phyloP scores from a whole-genome alignment of 495 filamentous ascomycete genomes.

The Aspergillus leporis region DNA sequence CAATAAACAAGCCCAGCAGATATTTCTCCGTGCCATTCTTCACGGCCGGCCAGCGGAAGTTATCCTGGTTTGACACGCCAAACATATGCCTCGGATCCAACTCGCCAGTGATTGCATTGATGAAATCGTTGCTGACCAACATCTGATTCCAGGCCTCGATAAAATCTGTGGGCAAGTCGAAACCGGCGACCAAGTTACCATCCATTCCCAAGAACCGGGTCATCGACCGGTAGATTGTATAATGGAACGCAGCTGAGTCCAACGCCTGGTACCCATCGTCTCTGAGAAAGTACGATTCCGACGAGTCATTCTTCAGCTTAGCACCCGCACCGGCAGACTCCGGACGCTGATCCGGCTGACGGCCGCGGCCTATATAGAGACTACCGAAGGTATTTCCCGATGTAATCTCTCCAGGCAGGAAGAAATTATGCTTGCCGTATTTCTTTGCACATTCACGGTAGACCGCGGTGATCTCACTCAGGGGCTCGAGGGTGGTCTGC shows the following conservation, averaged over 20 bases:
- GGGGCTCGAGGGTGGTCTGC: slow-evolving; percentile 64
- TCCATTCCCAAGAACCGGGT: slow-evolving; percentile 67
- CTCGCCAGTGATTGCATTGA: slow-evolving; percentile 63
- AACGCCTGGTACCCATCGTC: slow-evolving; percentile 56
- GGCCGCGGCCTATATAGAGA: slow-evolving; percentile 68
- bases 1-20: slow-evolving; percentile 64
- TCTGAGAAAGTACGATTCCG: slow-evolving; percentile 56
- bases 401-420: slow-evolving; percentile 65
- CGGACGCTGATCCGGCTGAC: slow-evolving; percentile 53
- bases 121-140: slow-evolving; percentile 63
- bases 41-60: slow-evolving; percentile 72
- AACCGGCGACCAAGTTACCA: slow-evolving; percentile 61
- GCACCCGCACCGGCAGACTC: slow-evolving; percentile 48
- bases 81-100: slow-evolving; percentile 74
- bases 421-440: slow-evolving; percentile 63
- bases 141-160: slow-evolving; percentile 61
- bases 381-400: slow-evolving; percentile 63
- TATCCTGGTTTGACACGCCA: slow-evolving; percentile 71
- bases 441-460: slow-evolving; percentile 57
- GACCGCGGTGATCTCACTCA: slow-evolving; percentile 54
- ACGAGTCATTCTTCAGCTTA: slow-evolving; percentile 44
- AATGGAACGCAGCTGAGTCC: slow-evolving; percentile 71
- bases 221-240: slow-evolving; percentile 66
- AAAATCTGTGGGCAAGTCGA: slow-evolving; percentile 61
- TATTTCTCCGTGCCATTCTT: slow-evolving; percentile 61